Evolutionary conservation across 768 basidiomycete species (phyloP).

Genomic region (Coprinopsis sp.): DNA sequence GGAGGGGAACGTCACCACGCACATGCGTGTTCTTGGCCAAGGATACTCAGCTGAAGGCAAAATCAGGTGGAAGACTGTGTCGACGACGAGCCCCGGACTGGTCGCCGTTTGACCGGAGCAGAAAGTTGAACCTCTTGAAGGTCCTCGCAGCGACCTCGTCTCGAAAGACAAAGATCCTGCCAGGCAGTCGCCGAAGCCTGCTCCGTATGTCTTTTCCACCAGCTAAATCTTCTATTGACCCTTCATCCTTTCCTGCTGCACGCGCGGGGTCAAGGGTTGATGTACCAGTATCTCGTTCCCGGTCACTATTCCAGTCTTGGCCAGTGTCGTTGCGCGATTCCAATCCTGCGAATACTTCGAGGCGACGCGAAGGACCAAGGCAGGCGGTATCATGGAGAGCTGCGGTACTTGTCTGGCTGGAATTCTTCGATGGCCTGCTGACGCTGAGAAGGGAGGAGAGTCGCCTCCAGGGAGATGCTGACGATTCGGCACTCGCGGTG

Average conservation of each 20-base stretch:
- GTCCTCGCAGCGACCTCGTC: background rate
- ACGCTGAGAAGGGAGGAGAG: no score
- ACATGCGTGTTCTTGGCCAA: background rate
- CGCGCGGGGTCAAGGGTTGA: slow-evolving; percentile 1
- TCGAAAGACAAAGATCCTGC: background rate
- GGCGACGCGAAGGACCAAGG: no score
- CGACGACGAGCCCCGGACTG: background rate
- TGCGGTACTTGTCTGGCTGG: no score
- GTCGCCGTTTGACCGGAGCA: slow-evolving; percentile 1
- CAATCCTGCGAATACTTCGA: no score
- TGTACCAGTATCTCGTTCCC: slow-evolving; percentile 6
- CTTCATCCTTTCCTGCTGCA: background rate
- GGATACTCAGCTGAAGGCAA: background rate
- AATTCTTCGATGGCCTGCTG: no score
- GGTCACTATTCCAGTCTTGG: background rate
- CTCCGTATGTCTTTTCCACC: background rate
- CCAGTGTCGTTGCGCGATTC: background rate
- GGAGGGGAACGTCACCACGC: background rate
- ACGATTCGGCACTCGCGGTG: background rate
- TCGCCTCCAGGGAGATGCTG: slow-evolving; percentile 2
- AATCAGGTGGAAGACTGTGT: background rate
- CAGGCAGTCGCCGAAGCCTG: background rate
- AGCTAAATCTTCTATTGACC: background rate
- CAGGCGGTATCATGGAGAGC: no score
- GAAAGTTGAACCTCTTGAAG: background rate